Conservation (phyloP, 2,329 filamentous ascomycete species). For the Trichoderma pleuroti region DNA sequence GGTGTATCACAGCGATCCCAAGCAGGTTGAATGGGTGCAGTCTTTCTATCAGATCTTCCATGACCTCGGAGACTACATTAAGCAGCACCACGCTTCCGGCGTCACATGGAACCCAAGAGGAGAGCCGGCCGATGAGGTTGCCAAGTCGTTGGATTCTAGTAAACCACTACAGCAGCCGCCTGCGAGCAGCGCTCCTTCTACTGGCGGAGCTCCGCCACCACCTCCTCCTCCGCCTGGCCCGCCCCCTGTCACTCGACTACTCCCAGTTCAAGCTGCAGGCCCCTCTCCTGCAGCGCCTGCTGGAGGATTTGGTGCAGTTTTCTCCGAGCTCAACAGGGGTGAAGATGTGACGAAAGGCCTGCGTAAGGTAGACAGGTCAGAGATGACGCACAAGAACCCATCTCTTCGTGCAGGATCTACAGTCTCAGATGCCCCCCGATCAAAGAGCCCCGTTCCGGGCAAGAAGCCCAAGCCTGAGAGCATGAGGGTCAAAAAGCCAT, state of each 20-base stretch:
- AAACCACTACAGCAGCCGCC: not conserved
- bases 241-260: too few relatives aligned
- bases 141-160: conserved; percentile 50
- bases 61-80: conserved; percentile 77
- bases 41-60: conserved; percentile 90
- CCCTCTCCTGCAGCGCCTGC: conserved; percentile 26
- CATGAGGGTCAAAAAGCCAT: conserved; percentile 78
- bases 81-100: conserved; percentile 74
- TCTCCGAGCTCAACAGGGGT: conserved; percentile 86
- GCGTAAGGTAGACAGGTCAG: conserved; percentile 87
- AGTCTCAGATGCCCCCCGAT: conserved; percentile 61
- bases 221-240: conserved; percentile 68
- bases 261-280: conserved; percentile 41
- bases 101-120: conserved; percentile 83
- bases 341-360: conserved; percentile 82
- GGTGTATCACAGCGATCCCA: conserved; percentile 58
- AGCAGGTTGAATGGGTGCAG: conserved; percentile 84
- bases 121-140: conserved; percentile 65
- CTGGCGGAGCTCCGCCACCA: conserved; percentile 50
- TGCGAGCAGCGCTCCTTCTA: conserved; percentile 42
- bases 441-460: conserved; percentile 82
- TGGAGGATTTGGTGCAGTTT: conserved; percentile 78
- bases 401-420: conserved; percentile 69
- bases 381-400: conserved; percentile 99
- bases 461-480: conserved; percentile 84